A percentile compares a stretch with the other conserved stretches of the same genome.
Evolutionary conservation across 129 eudicot genomes (phyloP).

Genomic region (Rutidosis leptorrhynchoides): DNA sequence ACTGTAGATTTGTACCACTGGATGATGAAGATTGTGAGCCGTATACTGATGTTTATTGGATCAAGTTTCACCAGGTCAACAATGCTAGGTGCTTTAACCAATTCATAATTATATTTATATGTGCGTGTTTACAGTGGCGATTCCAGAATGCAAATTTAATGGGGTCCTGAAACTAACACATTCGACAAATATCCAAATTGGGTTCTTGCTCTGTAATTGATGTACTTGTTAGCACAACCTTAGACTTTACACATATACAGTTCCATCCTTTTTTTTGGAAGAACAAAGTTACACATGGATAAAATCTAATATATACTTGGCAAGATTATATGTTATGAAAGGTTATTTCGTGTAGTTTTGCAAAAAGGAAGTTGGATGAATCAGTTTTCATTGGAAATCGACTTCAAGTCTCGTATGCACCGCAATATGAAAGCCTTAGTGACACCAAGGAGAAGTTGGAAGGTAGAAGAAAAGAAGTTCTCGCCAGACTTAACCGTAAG

Average conservation of each 20-base stretch:
- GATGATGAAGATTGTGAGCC: conserved; percentile 97
- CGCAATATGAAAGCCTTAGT: conserved; percentile 66
- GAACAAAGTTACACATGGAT: not conserved
- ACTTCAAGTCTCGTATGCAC: conserved; percentile 80
- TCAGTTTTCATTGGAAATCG: conserved; percentile 73
- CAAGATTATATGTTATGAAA: conserved; percentile 2
- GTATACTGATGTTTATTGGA: conserved; percentile 90
- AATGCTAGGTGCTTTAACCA: conserved; percentile 62
- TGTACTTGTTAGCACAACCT: not conserved
- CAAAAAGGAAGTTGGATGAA: conserved; percentile 92
- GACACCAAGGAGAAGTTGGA: conserved; percentile 90
- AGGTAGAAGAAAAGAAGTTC: conserved; percentile 80
- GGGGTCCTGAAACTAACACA: not conserved
- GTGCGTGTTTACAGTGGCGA: not conserved
- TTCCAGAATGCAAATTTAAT: too few relatives aligned
- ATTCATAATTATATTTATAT: not conserved
- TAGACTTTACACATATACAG: not conserved
- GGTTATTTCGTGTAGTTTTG: conserved; percentile 56
- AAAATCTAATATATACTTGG: not conserved
- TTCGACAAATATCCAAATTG: not conserved
- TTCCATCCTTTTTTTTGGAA: not conserved
- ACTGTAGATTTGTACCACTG: conserved; percentile 83
- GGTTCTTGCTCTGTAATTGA: not conserved
- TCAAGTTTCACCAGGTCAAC: conserved; percentile 69
- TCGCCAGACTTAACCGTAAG: conserved; percentile 68